These are phyloP conservation scores for Pythium myriotylum DNA, from an alignment of 352 stramenopile genomes.

Conservation along the genomic window DNA sequence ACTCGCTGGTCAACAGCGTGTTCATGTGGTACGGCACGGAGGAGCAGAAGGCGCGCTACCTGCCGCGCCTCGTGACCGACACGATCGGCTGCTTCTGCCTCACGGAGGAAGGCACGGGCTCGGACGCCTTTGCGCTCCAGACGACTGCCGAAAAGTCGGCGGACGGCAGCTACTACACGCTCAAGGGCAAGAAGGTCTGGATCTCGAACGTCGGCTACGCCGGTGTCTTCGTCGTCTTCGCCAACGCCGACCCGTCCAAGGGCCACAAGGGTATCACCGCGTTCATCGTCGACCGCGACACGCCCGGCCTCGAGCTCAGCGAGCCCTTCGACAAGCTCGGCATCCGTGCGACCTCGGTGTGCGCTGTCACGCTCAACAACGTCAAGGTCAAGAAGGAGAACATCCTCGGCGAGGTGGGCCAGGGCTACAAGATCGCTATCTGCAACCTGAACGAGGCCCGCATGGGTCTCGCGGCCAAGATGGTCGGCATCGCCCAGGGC, in stretches of 20 bases:
- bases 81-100: slow-evolving; percentile 95
- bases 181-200: slow-evolving; percentile 97
- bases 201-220: slow-evolving; percentile 97
- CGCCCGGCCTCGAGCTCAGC: slow-evolving; percentile 92
- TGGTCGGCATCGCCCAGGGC: slow-evolving; percentile 95
- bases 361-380: slow-evolving; percentile 92
- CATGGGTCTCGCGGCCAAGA: slow-evolving; percentile 97
- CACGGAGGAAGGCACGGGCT: slow-evolving; percentile 92
- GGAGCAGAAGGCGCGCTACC: slow-evolving; percentile 85
- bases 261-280: slow-evolving; percentile 98
- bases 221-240: slow-evolving; percentile 97
- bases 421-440: slow-evolving; percentile 97
- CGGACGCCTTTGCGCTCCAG: slow-evolving; percentile 95
- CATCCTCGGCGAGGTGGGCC: slow-evolving; percentile 49
- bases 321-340: slow-evolving; percentile 96
- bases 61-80: slow-evolving; percentile 74
- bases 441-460: slow-evolving; percentile 95
- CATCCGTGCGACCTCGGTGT: slow-evolving; percentile 95
- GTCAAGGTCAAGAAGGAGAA: slow-evolving; percentile 90
- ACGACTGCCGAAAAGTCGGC: slow-evolving; percentile 85
- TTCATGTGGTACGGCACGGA: slow-evolving; percentile 64
- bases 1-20: slow-evolving; percentile 95
- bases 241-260: slow-evolving; percentile 89
- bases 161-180: slow-evolving; percentile 93
- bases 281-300: slow-evolving; percentile 96